Conservation (phyloP, 768 basidiomycete species). For the Tricholomella constricta region DNA sequence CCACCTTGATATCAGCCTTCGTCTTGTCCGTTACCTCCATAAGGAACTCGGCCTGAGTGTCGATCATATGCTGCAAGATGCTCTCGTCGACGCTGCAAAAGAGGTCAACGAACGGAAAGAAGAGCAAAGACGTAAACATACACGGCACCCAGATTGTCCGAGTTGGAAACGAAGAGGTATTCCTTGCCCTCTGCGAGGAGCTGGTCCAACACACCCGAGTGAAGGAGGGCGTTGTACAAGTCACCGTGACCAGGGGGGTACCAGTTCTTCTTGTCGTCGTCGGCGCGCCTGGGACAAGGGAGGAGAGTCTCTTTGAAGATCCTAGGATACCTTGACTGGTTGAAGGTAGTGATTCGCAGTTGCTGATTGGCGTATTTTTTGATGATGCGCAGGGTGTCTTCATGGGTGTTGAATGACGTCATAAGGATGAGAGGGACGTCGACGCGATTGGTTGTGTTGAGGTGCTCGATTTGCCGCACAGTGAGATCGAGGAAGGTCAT, state of each 20-base stretch:
- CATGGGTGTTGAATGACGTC: constrained; percentile 99
- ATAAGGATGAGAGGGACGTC: constrained; percentile 97
- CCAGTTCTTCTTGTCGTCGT: constrained; percentile 89
- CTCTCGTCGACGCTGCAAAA: constrained; percentile 68
- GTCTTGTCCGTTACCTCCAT: constrained; percentile 99
- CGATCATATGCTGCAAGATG: constrained; percentile 86
- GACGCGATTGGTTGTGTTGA: constrained; percentile 81
- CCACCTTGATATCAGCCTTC: constrained; percentile 70
- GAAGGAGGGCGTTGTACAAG: constrained; percentile 88
- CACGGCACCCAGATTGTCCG: constrained; percentile 94
- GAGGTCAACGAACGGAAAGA: constrained; percentile 8
- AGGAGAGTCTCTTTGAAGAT: constrained; percentile 88
- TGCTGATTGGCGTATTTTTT: constrained; percentile 97
- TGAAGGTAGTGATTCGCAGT: constrained; percentile 89
- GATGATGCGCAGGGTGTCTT: constrained; percentile 94
- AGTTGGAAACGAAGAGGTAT: constrained; percentile 97
- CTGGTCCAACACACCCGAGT: constrained; percentile 90
- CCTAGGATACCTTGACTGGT: constrained; percentile 93
- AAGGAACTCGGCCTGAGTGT: constrained; percentile 79
- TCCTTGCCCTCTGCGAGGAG: constrained; percentile 91
- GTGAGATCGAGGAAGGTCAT: constrained; percentile 97
- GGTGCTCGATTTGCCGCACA: constrained; percentile 94
- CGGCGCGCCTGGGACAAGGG: constrained; percentile 75
- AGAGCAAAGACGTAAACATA: constrained; percentile 36
- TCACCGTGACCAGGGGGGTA: constrained; percentile 98